These are phyloP conservation scores for Pistacia atlantica DNA, from an alignment of 345 rosid genomes.

Conservation along the genomic window DNA sequence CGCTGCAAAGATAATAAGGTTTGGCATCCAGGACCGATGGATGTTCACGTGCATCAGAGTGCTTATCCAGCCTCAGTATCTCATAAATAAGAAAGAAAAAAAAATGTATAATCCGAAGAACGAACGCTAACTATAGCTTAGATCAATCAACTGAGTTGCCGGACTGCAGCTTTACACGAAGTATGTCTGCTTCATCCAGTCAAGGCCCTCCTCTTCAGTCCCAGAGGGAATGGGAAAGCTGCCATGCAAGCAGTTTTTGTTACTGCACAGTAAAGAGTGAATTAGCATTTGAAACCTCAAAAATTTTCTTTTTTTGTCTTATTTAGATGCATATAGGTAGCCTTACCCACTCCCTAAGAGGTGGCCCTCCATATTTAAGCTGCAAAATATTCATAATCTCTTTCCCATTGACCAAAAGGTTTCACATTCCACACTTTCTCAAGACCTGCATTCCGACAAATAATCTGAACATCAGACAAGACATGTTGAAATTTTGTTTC, in stretches of 20 bases:
- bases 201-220: constrained; percentile 76
- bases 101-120: not conserved
- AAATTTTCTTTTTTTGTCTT: not conserved
- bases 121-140: not conserved
- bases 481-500: no score
- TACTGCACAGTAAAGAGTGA: constrained; percentile 54
- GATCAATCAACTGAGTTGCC: not conserved
- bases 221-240: constrained; percentile 73
- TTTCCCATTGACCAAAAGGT: no score
- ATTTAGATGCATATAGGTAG: not conserved
- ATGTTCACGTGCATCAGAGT: not conserved
- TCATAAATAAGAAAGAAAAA: no score
- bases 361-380: no score
- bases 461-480: no score
- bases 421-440: no score
- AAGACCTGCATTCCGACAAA: no score
- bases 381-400: no score
- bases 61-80: not conserved
- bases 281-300: constrained; percentile 12
- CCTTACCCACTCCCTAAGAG: constrained; percentile 5
- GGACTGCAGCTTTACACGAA: constrained; percentile 41
- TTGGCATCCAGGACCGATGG: not conserved
- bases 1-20: not conserved
- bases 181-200: constrained; percentile 78
- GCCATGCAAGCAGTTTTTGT: constrained; percentile 78